Percentiles rank a stretch among this genome's conserved stretches.
These are phyloP conservation scores for Colletotrichum lentis DNA, from an alignment of 2,329 filamentous ascomycete genomes.

Conservation along the genomic window DNA sequence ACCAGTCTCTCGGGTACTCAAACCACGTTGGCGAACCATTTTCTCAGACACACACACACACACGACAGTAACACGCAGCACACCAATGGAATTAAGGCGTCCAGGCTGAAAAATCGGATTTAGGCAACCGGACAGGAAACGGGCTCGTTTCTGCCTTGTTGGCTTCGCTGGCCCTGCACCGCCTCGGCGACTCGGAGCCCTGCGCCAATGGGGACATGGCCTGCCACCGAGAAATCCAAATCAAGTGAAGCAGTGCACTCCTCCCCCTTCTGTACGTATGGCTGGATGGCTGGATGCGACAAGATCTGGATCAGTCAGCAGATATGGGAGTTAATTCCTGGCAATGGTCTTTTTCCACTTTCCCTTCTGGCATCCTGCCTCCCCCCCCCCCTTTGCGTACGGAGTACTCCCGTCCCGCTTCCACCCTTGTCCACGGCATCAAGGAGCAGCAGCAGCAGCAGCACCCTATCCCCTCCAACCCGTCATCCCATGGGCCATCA, in stretches of 20 bases:
- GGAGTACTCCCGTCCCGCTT: not conserved
- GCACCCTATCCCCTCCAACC: not conserved
- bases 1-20: slow-evolving; percentile 27
- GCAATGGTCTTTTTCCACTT: slow-evolving; percentile 35
- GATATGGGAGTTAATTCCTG: slow-evolving; percentile 29
- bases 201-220: slow-evolving; percentile 19
- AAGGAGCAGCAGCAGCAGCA: not conserved
- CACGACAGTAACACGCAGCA: not conserved
- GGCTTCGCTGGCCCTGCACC: slow-evolving; percentile 29
- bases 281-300: not conserved
- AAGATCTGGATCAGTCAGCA: slow-evolving; percentile 17
- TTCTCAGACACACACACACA: not conserved
- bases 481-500: not conserved
- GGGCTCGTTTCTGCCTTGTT: slow-evolving; percentile 31
- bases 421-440: slow-evolving; percentile 7
- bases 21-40: slow-evolving; percentile 30
- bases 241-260: slow-evolving; percentile 22
- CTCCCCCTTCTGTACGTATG: not conserved
- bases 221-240: slow-evolving; percentile 25
- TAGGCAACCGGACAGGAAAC: slow-evolving; percentile 13
- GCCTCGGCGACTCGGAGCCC: slow-evolving; percentile 15
- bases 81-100: slow-evolving; percentile 17
- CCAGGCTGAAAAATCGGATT: slow-evolving; percentile 19
- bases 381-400: not conserved
- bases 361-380: slow-evolving; percentile 1